phyloP scores from a whole-genome alignment of 441 rosid genomes.

The Erysimum cheiri region DNA sequence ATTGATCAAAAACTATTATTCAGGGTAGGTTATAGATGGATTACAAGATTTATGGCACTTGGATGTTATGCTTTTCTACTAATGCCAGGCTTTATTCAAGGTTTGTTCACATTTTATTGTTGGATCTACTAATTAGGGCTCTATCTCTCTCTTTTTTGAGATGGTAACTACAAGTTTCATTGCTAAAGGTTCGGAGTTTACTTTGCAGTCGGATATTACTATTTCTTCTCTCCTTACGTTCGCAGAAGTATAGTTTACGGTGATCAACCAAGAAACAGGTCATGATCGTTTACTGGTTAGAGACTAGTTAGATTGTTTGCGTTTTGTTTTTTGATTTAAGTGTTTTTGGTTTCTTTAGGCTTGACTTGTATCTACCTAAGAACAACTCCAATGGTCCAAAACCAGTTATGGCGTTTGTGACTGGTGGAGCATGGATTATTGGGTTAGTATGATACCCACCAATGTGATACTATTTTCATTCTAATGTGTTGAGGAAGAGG shows the following conservation, averaged over 20 bases:
- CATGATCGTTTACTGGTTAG: slow-evolving; percentile 11
- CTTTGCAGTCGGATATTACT: slow-evolving; percentile 89
- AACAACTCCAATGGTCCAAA: slow-evolving; percentile 66
- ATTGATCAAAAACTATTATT: slow-evolving; percentile 55
- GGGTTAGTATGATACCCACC: slow-evolving; percentile 62
- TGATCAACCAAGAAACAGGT: slow-evolving; percentile 97
- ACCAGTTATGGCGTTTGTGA: slow-evolving; percentile 92
- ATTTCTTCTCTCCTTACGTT: slow-evolving; percentile 81
- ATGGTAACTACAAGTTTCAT: slow-evolving; percentile 17
- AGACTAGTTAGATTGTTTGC: slow-evolving; percentile 19
- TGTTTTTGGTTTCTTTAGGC: slow-evolving; percentile 56
- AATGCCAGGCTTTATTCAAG: slow-evolving; percentile 97
- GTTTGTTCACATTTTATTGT: slow-evolving; percentile 45
- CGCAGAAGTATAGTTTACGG: slow-evolving; percentile 84
- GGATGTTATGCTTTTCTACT: slow-evolving; percentile 85
- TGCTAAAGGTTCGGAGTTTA: slow-evolving; percentile 39
- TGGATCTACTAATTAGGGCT: slow-evolving; percentile 21
- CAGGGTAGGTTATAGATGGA: slow-evolving; percentile 99
- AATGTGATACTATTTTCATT: not conserved
- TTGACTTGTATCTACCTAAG: slow-evolving; percentile 90
- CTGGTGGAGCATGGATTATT: slow-evolving; percentile 99
- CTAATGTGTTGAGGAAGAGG: slow-evolving; percentile 7
- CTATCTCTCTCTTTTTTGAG: slow-evolving; percentile 2
- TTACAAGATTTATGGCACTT: slow-evolving; percentile 85
- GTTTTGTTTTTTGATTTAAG: slow-evolving; percentile 23